Percentiles rank a stretch among this genome's conserved stretches.
Evolutionary conservation across 805 yeast genomes (phyloP).

Genomic region (Candida montana): DNA sequence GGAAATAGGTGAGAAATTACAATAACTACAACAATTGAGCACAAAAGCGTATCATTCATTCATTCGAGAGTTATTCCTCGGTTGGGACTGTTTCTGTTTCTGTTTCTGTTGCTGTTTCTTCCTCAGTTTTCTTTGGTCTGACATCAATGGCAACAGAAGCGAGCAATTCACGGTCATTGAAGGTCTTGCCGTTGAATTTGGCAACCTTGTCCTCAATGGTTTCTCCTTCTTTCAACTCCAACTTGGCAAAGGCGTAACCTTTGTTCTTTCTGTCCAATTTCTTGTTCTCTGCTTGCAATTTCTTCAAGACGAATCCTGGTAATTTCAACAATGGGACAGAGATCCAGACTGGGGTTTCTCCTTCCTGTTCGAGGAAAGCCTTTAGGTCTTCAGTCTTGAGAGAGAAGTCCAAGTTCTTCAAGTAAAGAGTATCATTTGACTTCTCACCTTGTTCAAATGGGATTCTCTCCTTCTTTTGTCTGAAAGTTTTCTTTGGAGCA

Average conservation of each 20-base stretch:
- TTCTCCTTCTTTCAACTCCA: slow-evolving; percentile 30
- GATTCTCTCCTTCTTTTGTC: slow-evolving; percentile 22
- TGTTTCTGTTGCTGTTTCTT: slow-evolving; percentile 17
- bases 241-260: slow-evolving; percentile 62
- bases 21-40: too few species aligned
- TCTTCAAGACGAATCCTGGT: slow-evolving; percentile 38
- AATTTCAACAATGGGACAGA: slow-evolving; percentile 51
- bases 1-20: too few species aligned
- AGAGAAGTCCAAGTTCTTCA: slow-evolving; percentile 60
- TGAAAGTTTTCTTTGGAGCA: slow-evolving; percentile 4
- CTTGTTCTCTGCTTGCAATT: slow-evolving; percentile 40
- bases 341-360: slow-evolving; percentile 49
- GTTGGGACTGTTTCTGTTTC: slow-evolving; percentile 8
- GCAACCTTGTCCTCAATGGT: slow-evolving; percentile 61
- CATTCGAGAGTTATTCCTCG: slow-evolving; percentile 4
- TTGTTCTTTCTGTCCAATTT: slow-evolving; percentile 42
- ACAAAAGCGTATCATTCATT: slow-evolving; percentile 6
- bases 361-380: slow-evolving; percentile 40
- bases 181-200: slow-evolving; percentile 58
- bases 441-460: slow-evolving; percentile 34
- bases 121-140: slow-evolving; percentile 28
- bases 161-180: slow-evolving; percentile 59
- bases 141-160: slow-evolving; percentile 74
- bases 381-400: slow-evolving; percentile 49
- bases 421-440: slow-evolving; percentile 48